A percentile compares a stretch with the other conserved stretches of the same genome.
Evolutionary conservation across 148 eudicot genomes (phyloP).

Genomic region (Vaccinium myrtillus): DNA sequence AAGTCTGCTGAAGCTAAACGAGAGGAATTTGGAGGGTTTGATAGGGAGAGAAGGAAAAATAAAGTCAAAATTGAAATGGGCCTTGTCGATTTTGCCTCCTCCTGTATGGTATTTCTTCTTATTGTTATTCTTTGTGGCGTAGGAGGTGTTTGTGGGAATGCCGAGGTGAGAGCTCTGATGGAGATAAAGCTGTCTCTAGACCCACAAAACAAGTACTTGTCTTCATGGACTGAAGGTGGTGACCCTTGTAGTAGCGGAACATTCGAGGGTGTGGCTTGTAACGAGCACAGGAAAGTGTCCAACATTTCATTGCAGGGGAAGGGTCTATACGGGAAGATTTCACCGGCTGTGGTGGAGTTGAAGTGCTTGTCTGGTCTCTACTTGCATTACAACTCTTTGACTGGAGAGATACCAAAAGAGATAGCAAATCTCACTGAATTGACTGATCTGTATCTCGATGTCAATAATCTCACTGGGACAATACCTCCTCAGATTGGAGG

Average conservation of each 20-base stretch:
- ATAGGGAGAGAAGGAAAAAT: too few species aligned
- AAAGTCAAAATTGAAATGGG: conserved; percentile 17
- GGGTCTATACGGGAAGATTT: conserved; percentile 57
- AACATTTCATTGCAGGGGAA: conserved; percentile 72
- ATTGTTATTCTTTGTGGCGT: conserved; percentile 10
- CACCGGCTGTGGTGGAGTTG: conserved; percentile 70
- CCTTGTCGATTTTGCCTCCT: neutral
- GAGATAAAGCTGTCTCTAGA: conserved; percentile 68
- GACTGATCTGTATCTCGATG: conserved; percentile 75
- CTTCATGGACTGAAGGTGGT: conserved; percentile 55
- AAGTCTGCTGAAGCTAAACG: neutral
- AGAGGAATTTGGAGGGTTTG: too few species aligned
- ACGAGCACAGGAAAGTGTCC: conserved; percentile 65
- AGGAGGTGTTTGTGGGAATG: conserved; percentile 30
- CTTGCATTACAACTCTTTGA: conserved; percentile 72
- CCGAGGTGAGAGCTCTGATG: conserved; percentile 73
- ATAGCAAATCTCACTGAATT: conserved; percentile 58
- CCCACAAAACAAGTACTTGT: conserved; percentile 59
- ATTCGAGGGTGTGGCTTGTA: conserved; percentile 82
- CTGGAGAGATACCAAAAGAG: conserved; percentile 67
- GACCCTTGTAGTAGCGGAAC: conserved; percentile 72
- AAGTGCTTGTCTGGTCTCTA: conserved; percentile 69
- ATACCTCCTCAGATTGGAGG: conserved; percentile 57
- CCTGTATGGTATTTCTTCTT: neutral
- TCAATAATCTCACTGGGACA: conserved; percentile 61